Conservation (phyloP, 768 basidiomycete species). For the Boletus eberwhitei region DNA sequence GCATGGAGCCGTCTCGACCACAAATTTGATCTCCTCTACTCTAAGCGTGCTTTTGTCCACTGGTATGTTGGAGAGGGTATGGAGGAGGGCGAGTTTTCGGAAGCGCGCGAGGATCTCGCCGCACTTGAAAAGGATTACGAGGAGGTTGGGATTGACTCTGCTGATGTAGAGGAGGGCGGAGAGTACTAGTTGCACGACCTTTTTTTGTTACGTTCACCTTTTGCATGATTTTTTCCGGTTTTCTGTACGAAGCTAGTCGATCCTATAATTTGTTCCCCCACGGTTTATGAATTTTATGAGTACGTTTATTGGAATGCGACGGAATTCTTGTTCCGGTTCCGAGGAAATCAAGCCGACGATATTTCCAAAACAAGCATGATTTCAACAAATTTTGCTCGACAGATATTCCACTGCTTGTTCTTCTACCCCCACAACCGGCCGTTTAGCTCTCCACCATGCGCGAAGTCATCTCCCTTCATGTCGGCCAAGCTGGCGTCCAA, state of each 20-base stretch:
- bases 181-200: constrained; percentile 37
- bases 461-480: constrained; percentile 94
- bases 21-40: constrained; percentile 79
- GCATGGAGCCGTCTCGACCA: constrained; percentile 75
- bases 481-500: constrained; percentile 95
- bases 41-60: constrained; percentile 55
- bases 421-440: constrained; percentile 12
- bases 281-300: constrained; percentile 36
- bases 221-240: constrained; percentile 23
- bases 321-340: background rate
- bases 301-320: constrained; percentile 7
- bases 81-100: constrained; percentile 96
- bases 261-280: constrained; percentile 27
- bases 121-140: constrained; percentile 98
- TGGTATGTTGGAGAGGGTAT: constrained; percentile 78
- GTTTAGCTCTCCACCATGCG: constrained; percentile 50
- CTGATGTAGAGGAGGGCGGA: constrained; percentile 47
- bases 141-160: constrained; percentile 66
- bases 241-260: constrained; percentile 28
- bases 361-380: constrained; percentile 27
- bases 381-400: constrained; percentile 19
- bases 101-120: constrained; percentile 98
- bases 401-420: constrained; percentile 3
- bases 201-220: constrained; percentile 6
- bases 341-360: constrained; percentile 4